Conservation (phyloP, 495 filamentous ascomycete species). For the Aspergillus ellipticus region DNA sequence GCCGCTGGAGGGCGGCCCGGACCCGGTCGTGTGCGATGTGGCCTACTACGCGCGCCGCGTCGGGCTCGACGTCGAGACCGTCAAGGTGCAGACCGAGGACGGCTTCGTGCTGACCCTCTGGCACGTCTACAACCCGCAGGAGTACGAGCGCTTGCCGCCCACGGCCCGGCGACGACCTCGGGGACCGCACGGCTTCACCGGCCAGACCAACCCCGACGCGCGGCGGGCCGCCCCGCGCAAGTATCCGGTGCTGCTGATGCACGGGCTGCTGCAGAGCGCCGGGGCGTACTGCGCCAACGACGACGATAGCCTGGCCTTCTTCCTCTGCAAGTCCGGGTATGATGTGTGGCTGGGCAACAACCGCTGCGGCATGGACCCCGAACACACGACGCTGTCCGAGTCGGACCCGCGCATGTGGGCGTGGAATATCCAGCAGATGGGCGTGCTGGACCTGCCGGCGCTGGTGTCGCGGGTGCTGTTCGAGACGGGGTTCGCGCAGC, state of each 20-base stretch:
- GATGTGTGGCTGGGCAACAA: constrained; percentile 98
- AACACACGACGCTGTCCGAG: constrained; percentile 65
- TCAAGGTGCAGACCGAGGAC: constrained; percentile 88
- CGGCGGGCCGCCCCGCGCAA: constrained; percentile 46
- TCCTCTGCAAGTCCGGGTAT: constrained; percentile 86
- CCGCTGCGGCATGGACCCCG: constrained; percentile 78
- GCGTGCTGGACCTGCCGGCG: constrained; percentile 83
- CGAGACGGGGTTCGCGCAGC: constrained; percentile 78
- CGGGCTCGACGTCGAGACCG: constrained; percentile 80
- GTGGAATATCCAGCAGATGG: constrained; percentile 96
- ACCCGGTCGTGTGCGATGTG: constrained; percentile 73
- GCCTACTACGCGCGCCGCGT: constrained; percentile 86
- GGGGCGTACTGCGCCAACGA: constrained; percentile 91
- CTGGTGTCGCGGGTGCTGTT: constrained; percentile 77
- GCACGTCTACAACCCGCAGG: constrained; percentile 84
- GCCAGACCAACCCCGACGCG: constrained; percentile 9
- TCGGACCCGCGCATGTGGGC: constrained; percentile 92
- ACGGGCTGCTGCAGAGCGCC: constrained; percentile 81
- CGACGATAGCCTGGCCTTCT: constrained; percentile 87
- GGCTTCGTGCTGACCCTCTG: constrained; percentile 86
- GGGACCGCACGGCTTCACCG: constrained; percentile 31
- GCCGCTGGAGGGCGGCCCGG: constrained; percentile 74
- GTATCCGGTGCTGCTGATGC: constrained; percentile 86
- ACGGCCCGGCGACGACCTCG: constrained; percentile 31
- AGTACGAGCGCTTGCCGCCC: constrained; percentile 52